Percentiles rank a stretch among this genome's conserved stretches.
Conservation (phyloP, 2,329 filamentous ascomycete genomes). For the Lasiodiplodia hormozganensis region DNA sequence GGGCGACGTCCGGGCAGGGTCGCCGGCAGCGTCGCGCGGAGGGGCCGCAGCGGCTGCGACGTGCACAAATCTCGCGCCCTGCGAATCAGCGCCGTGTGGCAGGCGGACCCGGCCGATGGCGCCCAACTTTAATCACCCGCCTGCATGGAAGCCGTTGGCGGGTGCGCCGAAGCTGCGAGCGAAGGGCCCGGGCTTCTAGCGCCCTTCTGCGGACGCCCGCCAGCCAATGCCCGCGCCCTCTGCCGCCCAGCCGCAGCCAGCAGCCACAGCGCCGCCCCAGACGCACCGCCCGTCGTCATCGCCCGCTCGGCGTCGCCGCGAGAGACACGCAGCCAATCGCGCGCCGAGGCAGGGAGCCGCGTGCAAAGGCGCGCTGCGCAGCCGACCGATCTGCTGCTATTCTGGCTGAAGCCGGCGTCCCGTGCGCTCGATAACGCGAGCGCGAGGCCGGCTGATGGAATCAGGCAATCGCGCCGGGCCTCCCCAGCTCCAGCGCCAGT, state of each 20-base stretch:
- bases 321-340: slow-evolving; percentile 17
- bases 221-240: slow-evolving; percentile 15
- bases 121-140: slow-evolving; percentile 26
- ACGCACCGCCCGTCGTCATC: slow-evolving; percentile 1
- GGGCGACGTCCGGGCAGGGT: slow-evolving; percentile 11
- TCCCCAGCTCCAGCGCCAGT: neutral
- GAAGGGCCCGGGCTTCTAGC: slow-evolving; percentile 26
- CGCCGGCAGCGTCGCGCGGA: slow-evolving; percentile 15
- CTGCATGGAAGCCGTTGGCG: slow-evolving; percentile 28
- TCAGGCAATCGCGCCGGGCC: slow-evolving; percentile 16
- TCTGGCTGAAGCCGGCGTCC: slow-evolving; percentile 14
- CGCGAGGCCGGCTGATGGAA: slow-evolving; percentile 20
- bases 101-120: slow-evolving; percentile 26
- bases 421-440: slow-evolving; percentile 25
- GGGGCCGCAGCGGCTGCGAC: slow-evolving; percentile 21
- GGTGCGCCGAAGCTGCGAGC: slow-evolving; percentile 24
- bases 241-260: slow-evolving; percentile 5
- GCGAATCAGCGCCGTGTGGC: slow-evolving; percentile 10
- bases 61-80: slow-evolving; percentile 14
- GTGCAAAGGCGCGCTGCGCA: neutral
- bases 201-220: slow-evolving; percentile 8
- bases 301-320: slow-evolving; percentile 18
- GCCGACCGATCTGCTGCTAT: slow-evolving; percentile 15
- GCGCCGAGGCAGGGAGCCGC: neutral
- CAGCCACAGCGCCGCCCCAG: slow-evolving; percentile 4